phyloP scores from a whole-genome alignment of 768 basidiomycete species.

The Boletus bicolor region DNA sequence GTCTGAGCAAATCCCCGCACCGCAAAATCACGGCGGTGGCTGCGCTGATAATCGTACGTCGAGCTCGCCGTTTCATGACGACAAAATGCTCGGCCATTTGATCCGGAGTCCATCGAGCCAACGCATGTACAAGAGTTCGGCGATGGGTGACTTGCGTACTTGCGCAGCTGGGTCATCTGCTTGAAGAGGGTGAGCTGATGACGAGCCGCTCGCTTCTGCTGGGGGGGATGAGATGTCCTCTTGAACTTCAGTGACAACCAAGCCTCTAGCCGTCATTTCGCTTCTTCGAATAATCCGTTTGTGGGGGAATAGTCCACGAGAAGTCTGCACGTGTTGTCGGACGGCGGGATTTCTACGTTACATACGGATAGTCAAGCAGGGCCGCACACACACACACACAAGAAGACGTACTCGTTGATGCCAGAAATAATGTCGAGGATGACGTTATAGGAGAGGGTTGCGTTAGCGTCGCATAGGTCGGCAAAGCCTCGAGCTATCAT shows the following conservation, averaged over 20 bases:
- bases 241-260: slow-evolving; percentile 79
- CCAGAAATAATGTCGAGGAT: slow-evolving; percentile 87
- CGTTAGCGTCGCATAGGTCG: slow-evolving; percentile 79
- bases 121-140: slow-evolving; percentile 94
- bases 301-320: slow-evolving; percentile 79
- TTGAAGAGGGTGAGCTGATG: slow-evolving; percentile 31
- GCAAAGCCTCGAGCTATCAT: slow-evolving; percentile 88
- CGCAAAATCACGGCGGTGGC: background rate
- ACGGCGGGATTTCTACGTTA: slow-evolving; percentile 68
- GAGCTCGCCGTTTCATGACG: slow-evolving; percentile 14
- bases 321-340: slow-evolving; percentile 77
- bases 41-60: background rate
- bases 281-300: slow-evolving; percentile 74
- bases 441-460: slow-evolving; percentile 82
- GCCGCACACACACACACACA: background rate
- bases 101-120: slow-evolving; percentile 92
- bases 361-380: slow-evolving; percentile 4
- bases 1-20: background rate
- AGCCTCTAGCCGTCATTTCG: slow-evolving; percentile 80
- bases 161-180: slow-evolving; percentile 40
- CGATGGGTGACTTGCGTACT: slow-evolving; percentile 79
- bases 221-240: slow-evolving; percentile 62
- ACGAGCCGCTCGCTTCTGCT: slow-evolving; percentile 31
- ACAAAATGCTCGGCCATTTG: slow-evolving; percentile 80
- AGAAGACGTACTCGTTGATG: slow-evolving; percentile 76